Evolutionary conservation across 495 filamentous ascomycete species (phyloP), one percentile per base, ranked within the genome.

Genomic region (Daldinia concentrica): DNA sequence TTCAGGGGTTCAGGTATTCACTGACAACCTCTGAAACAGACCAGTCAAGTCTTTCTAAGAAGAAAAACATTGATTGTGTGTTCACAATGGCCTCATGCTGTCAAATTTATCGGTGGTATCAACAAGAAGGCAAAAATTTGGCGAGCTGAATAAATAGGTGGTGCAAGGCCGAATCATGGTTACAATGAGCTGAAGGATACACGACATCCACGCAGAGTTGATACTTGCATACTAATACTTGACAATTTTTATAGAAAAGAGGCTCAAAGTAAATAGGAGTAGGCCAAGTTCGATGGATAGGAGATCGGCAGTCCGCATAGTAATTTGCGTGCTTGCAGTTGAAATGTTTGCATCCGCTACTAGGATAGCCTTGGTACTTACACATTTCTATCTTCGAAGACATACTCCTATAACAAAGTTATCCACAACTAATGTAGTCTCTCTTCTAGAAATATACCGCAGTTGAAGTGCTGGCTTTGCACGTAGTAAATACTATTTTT

Each of bases 251-350:
- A 56, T 64, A 51, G 39, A 15, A 11, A 52, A 48, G 62, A 60
- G 70, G 65, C 70, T 73, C 57, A 69, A 65, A 66, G 62, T 36
- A 50, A 73, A 32, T 12, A 55, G 32, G n/a, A 39, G 29, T 52
- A 27, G 26, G 0, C 22, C 37, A 58, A 41, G 11, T 24, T 43
- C 29, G 51, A 34, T 45, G 29, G 9, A 50, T 41, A 58, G 43
- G 55, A 56, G 55, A 24, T 24, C 69, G 64, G 64, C 24, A 72
- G 51, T 72, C 29, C 55, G 61, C 64, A 72, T 72, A 41, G 26
- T 29, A 68, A 72, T 73, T 43, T 65, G 61, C 70, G 41, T 48
- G 32, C 69, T 30, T 68, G 69, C 69, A 64, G 58, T 64, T 30
- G 45, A 67, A 39, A 68, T 62, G 64, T 64, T 64, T 62, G 55